Evolutionary conservation across 2,329 filamentous ascomycete species (phyloP), one percentile per base, ranked within the genome.

Genomic region (Colletotrichum limetticola): DNA sequence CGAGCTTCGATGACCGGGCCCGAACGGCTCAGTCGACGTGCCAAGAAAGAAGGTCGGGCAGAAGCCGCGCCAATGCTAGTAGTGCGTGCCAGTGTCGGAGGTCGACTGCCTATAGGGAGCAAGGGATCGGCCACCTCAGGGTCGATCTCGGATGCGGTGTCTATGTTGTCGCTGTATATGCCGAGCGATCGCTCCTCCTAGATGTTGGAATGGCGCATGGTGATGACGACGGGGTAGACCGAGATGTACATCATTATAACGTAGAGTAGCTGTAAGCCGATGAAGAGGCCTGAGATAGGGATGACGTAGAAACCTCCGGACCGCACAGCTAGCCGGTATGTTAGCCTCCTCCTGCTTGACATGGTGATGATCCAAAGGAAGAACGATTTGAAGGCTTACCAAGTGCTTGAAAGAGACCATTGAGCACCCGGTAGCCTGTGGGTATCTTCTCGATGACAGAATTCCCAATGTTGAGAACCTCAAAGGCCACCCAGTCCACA

Each of bases 131-230:
- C 42, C 42, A 49, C 42, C 42, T 49, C 42, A 8, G 42, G 60
- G 22, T 65, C 67, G 32, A 80, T 80, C 9, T 80, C 80, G 5
- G 85, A 72, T 12, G 60, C 56, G 19, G 16, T 49, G 42, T 2
- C 16, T 4, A 49, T 77, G 26, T 81, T 81, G 30, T 85, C 82
- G 53, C 82, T 82, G 71, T 91, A 90, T 35, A 92, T 88, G 0
- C 91, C 91, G 1, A 94, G 83, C 0, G 89, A 91, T 7, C 90
- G 86, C 77, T 94, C 91, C 78, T 94, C 92, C 77, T 94, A 94
- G 30, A 93, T 89, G 77, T 94, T 94, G 46, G 91, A 92, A 78
- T 91, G 90, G 35, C 92, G 88, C 82, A 92, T 89, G 1, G 88
- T 90, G 72, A 92, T 90, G 26, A 89, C 87, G 24, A 92, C 86